Evolutionary conservation across 441 rosid genomes (phyloP), one percentile per base, ranked within the genome.

Genomic region (Pelargonium citronellum): DNA sequence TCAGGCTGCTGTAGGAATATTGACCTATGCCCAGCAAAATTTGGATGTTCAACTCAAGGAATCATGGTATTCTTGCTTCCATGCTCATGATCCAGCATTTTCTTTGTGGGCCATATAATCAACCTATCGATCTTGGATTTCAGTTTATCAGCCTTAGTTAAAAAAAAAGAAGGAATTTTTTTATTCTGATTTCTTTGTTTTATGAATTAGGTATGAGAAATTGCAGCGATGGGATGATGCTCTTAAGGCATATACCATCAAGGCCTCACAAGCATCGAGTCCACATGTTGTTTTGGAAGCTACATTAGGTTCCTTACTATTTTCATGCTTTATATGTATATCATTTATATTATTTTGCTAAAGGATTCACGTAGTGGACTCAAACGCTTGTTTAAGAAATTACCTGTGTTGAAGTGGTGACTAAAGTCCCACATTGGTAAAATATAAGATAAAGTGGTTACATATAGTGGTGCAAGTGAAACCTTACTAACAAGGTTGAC

Each of bases 201-300:
- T 63, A 41, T 44, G 79, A 46, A 77, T 61, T 77, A 96, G 99
- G 99, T 96, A 96, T 83, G 99, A 96, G 85, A 96, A 96, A 80
- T 83, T 96, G 86, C 99, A 96, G 84, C 87, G 99, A 55, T 96
- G 99, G 99, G 97, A 96, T 78, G 99, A 93, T 81, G 99, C 99
- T 74, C 95, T 93, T 69, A 93, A 89, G 86, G 99, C 99, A 61
- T 96, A 96, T 80, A 90, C 97, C 69, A 75, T 79, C 64, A 96
- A 93, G 83, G 95, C 97, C 68, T 77, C 87, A 67, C 99, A 91
- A 86, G 89, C 87, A 73, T 77, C 97, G 22, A 88, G 85, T 86
- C 86, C 95, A 4, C 96, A 88, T 84, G 83, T 88, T 72, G 87
- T 82, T 41, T 80, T 96, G 83, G 98, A 96, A 76, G 97, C 99